Conservation (phyloP, 2,329 filamentous ascomycete species). For the Aureobasidium sp. region DNA sequence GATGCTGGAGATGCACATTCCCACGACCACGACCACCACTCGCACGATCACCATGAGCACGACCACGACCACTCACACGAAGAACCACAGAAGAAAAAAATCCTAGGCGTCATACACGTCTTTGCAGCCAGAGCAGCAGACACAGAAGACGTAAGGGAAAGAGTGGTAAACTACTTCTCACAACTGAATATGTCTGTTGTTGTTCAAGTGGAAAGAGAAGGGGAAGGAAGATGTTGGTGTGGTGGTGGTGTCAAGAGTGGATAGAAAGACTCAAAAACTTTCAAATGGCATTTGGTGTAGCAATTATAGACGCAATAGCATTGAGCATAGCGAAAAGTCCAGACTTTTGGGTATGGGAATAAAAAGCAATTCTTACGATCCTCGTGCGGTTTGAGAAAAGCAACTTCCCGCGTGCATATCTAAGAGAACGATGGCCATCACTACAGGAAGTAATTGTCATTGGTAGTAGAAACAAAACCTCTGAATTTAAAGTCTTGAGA, state of each 20-base stretch:
- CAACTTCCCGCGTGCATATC: no score
- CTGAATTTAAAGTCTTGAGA: no score
- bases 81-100: slow-evolving; percentile 29
- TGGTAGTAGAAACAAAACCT: no score
- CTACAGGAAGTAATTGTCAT: no score
- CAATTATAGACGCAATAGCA: no score
- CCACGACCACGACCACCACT: slow-evolving; percentile 14
- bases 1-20: slow-evolving; percentile 31
- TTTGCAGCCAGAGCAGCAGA: slow-evolving; percentile 64
- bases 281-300: no score
- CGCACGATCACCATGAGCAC: slow-evolving; percentile 20
- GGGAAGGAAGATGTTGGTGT: slow-evolving; percentile 60
- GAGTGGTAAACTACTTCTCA: slow-evolving; percentile 61
- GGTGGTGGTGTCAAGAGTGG: slow-evolving; percentile 34
- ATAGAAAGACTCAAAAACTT: not conserved
- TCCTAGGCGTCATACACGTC: slow-evolving; percentile 81
- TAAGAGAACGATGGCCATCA: no score
- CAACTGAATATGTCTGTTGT: slow-evolving; percentile 70
- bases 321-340: no score
- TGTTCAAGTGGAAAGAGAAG: slow-evolving; percentile 81
- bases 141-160: slow-evolving; percentile 72
- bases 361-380: no score
- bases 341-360: no score
- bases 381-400: no score
- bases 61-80: slow-evolving; percentile 15